Evolutionary conservation across 2,329 filamentous ascomycete species (phyloP).

Genomic region (Scleromitrula shiraiana): DNA sequence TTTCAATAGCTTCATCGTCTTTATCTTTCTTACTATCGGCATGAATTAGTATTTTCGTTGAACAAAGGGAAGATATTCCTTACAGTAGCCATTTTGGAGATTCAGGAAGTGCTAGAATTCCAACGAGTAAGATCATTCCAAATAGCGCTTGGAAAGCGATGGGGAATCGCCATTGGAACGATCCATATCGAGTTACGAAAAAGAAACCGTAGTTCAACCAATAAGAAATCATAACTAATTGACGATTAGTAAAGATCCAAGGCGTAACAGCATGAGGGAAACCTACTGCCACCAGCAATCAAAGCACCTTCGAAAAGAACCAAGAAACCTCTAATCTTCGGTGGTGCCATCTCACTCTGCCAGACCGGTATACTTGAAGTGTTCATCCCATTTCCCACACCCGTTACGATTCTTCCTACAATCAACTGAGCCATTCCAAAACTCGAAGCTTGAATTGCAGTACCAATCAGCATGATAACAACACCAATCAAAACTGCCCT

Average conservation of each 20-base stretch:
- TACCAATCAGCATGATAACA: slow-evolving; percentile 50
- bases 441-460: slow-evolving; percentile 35
- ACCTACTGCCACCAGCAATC: slow-evolving; percentile 42
- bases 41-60: background rate
- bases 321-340: slow-evolving; percentile 50
- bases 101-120: slow-evolving; percentile 47
- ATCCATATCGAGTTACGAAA: slow-evolving; percentile 42
- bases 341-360: slow-evolving; percentile 51
- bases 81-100: slow-evolving; percentile 37
- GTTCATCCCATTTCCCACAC: slow-evolving; percentile 44
- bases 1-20: slow-evolving; percentile 16
- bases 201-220: slow-evolving; percentile 55
- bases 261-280: background rate
- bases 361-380: slow-evolving; percentile 46
- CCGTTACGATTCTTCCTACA: slow-evolving; percentile 41
- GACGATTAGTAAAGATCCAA: background rate
- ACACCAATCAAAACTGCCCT: slow-evolving; percentile 49
- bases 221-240: slow-evolving; percentile 35
- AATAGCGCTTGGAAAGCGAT: slow-evolving; percentile 52
- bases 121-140: slow-evolving; percentile 47
- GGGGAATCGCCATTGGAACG: slow-evolving; percentile 52
- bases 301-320: slow-evolving; percentile 53
- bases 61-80: background rate
- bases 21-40: slow-evolving; percentile 5
- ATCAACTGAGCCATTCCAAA: slow-evolving; percentile 46